Conservation (phyloP, 2,329 filamentous ascomycete species). For the Colletotrichum theobromicola region DNA sequence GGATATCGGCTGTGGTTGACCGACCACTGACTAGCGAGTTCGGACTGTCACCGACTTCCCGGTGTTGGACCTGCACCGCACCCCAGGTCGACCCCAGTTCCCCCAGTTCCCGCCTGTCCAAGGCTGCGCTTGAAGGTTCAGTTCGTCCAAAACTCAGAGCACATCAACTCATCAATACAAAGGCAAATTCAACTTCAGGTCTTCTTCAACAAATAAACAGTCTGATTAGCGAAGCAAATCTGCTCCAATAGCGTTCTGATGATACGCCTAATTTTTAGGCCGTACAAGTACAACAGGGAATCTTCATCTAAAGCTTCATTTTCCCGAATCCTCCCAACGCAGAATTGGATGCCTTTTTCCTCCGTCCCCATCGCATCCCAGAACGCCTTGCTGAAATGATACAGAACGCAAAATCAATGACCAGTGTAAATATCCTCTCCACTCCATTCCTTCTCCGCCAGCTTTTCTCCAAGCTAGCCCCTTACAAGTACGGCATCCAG, state of each 20-base stretch:
- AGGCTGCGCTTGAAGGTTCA: neutral
- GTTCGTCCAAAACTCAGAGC: neutral
- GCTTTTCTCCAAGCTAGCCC: neutral
- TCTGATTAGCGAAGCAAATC: constrained; percentile 5
- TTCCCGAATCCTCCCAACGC: neutral
- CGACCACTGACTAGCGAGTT: neutral
- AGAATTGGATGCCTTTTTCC: neutral
- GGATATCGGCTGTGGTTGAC: neutral
- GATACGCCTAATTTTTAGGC: neutral
- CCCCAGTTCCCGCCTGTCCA: too few species aligned
- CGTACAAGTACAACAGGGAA: constrained; percentile 12
- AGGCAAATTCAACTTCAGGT: neutral
- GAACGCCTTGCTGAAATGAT: constrained; percentile 21
- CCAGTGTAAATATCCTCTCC: neutral
- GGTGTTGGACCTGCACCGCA: neutral
- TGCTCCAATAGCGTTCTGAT: neutral
- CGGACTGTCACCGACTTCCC: constrained; percentile 3
- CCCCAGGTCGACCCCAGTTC: neutral
- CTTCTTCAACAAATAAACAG: neutral
- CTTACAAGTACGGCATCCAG: constrained; percentile 95
- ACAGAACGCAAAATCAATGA: neutral
- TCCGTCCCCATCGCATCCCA: neutral
- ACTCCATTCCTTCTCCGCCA: neutral
- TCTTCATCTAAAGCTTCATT: neutral
- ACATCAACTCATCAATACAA: neutral